Percentiles rank a stretch among this genome's conserved stretches.
These are phyloP conservation scores for Huntiella bhutanensis DNA, from an alignment of 2,329 filamentous ascomycete species.

Conservation along the genomic window DNA sequence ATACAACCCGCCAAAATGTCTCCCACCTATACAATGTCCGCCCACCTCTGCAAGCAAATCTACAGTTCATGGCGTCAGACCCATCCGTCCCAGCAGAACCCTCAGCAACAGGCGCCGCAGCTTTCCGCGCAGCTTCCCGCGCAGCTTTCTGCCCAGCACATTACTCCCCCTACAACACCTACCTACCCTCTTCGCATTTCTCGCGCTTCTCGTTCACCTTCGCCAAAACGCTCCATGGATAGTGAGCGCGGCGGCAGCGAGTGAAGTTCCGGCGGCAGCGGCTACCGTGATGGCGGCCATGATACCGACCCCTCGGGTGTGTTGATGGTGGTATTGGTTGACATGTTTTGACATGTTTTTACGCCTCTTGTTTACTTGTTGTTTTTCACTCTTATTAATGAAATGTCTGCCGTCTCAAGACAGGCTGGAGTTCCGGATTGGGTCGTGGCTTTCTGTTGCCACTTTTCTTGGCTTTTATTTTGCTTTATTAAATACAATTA, in stretches of 20 bases:
- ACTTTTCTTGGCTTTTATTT: too few relatives aligned
- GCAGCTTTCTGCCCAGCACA: not conserved
- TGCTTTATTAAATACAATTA: too few relatives aligned
- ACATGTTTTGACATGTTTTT: not conserved
- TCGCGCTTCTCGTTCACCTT: conserved; percentile 18
- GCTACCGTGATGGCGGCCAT: too few relatives aligned
- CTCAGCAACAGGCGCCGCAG: too few relatives aligned
- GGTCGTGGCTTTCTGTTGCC: too few relatives aligned
- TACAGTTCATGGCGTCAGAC: conserved; percentile 37
- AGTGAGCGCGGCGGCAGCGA: conserved; percentile 9
- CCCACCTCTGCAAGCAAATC: conserved; percentile 41
- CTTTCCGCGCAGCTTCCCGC: too few relatives aligned
- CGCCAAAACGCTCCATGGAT: conserved; percentile 14
- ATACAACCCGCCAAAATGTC: conserved; percentile 25
- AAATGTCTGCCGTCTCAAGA: too few relatives aligned
- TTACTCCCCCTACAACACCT: not conserved
- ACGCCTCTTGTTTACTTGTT: conserved; percentile 1
- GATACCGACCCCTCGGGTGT: too few relatives aligned
- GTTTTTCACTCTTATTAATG: not conserved
- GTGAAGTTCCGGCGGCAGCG: conserved; percentile 13
- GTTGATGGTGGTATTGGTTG: not conserved
- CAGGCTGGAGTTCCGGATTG: too few relatives aligned
- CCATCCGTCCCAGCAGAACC: conserved; percentile 14
- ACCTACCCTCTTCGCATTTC: not conserved
- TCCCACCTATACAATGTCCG: conserved; percentile 41